These are phyloP conservation scores for Chaetomiaceae sp. DNA, from an alignment of 2,329 filamentous ascomycete species.

Conservation along the genomic window DNA sequence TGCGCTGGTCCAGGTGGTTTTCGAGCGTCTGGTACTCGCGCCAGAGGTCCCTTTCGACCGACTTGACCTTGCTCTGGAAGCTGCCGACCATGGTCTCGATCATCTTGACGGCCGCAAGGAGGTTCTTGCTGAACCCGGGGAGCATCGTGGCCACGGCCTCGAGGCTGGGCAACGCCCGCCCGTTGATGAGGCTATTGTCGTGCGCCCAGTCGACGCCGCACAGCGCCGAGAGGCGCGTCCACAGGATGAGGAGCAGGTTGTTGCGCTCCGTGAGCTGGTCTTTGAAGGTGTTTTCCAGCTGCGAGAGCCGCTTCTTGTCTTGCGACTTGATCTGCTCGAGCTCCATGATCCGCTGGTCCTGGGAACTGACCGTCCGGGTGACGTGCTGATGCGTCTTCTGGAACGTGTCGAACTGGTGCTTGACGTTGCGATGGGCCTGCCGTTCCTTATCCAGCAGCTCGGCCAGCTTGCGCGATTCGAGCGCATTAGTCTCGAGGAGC, in stretches of 20 bases:
- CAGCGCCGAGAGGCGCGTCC: slow-evolving; percentile 79
- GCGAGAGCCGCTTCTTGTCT: slow-evolving; percentile 70
- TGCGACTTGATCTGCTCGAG: slow-evolving; percentile 74
- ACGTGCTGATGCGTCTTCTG: slow-evolving; percentile 85
- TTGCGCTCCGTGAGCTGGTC: slow-evolving; percentile 90
- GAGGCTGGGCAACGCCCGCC: slow-evolving; percentile 73
- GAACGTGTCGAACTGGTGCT: slow-evolving; percentile 80
- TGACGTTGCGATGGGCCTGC: slow-evolving; percentile 76
- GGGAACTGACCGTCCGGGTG: slow-evolving; percentile 76
- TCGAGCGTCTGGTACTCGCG: slow-evolving; percentile 87
- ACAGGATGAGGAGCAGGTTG: slow-evolving; percentile 78
- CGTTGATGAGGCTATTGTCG: slow-evolving; percentile 82
- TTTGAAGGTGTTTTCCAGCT: slow-evolving; percentile 73
- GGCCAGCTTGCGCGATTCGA: slow-evolving; percentile 78
- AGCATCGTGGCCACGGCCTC: slow-evolving; percentile 84
- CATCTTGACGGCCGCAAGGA: slow-evolving; percentile 79
- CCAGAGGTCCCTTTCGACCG: slow-evolving; percentile 83
- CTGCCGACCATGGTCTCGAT: slow-evolving; percentile 74
- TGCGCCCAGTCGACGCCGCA: slow-evolving; percentile 92
- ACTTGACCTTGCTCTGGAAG: slow-evolving; percentile 75
- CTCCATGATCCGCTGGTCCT: slow-evolving; percentile 79
- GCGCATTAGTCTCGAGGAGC: slow-evolving; percentile 79
- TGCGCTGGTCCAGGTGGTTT: slow-evolving; percentile 69
- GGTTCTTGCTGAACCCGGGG: slow-evolving; percentile 83
- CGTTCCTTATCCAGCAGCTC: slow-evolving; percentile 92